These are phyloP conservation scores for Asterionellopsis glacialis DNA, from an alignment of 108 stramenopile species.

Conservation along the genomic window DNA sequence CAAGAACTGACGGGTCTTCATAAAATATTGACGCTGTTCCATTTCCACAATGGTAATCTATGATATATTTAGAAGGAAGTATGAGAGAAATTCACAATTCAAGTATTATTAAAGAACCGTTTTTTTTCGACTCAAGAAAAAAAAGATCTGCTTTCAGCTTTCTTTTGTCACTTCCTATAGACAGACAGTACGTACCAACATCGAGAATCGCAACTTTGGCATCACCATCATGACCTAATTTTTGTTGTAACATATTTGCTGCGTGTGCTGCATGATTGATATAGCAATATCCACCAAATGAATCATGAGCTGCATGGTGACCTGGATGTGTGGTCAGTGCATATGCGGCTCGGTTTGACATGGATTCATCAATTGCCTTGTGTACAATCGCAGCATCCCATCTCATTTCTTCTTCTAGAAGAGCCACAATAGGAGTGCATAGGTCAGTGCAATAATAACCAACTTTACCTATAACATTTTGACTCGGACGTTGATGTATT, in stretches of 20 bases:
- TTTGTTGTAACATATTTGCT: constrained; percentile 42
- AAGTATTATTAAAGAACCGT: too few relatives aligned
- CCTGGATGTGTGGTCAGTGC: constrained; percentile 78
- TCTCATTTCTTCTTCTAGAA: constrained; percentile 40
- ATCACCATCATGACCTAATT: constrained; percentile 5
- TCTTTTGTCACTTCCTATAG: background rate
- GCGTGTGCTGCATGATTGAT: constrained; percentile 66
- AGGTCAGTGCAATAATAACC: constrained; percentile 75
- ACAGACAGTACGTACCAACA: constrained; percentile 25
- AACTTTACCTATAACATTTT: constrained; percentile 69
- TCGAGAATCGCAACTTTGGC: constrained; percentile 41
- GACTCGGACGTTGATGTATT: constrained; percentile 42
- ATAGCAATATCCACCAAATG: constrained; percentile 84
- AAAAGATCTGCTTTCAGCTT: too few relatives aligned
- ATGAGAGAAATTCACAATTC: too few relatives aligned
- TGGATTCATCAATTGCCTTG: constrained; percentile 32
- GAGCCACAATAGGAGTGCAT: constrained; percentile 58
- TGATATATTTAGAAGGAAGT: constrained; percentile 3
- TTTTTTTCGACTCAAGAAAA: too few relatives aligned
- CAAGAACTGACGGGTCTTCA: constrained; percentile 49
- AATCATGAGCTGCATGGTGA: constrained; percentile 69
- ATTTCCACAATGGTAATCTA: constrained; percentile 79
- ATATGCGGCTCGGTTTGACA: constrained; percentile 27
- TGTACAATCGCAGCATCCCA: constrained; percentile 52
- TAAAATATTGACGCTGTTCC: constrained; percentile 78